Conservation (phyloP, 2,329 filamentous ascomycete species). For the Graphilbum sp. region DNA sequence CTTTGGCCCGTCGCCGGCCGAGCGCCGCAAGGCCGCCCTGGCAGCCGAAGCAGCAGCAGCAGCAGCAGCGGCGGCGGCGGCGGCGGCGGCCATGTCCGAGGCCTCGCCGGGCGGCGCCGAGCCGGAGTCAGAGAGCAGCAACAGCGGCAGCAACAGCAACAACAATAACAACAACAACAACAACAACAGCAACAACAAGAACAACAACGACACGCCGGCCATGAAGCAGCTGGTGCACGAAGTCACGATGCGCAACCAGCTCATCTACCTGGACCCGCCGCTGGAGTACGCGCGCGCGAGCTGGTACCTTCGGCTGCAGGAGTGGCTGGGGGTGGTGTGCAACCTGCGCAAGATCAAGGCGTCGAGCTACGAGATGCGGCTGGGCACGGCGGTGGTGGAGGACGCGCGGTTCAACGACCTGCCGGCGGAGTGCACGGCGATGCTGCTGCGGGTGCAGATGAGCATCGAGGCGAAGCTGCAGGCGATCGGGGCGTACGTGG, state of each 20-base stretch:
- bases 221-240: conserved; percentile 71
- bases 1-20: not conserved
- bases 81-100: too few species aligned
- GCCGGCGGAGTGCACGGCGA: conserved; percentile 64
- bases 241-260: conserved; percentile 93
- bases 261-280: conserved; percentile 90
- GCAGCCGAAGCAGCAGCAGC: not conserved
- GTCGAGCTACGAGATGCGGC: conserved; percentile 80
- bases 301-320: conserved; percentile 84
- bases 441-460: conserved; percentile 64
- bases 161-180: not conserved
- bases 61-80: not conserved
- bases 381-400: conserved; percentile 48
- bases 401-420: conserved; percentile 69
- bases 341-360: conserved; percentile 90
- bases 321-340: conserved; percentile 86
- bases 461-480: conserved; percentile 70
- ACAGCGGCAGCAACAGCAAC: not conserved
- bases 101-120: not conserved
- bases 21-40: not conserved
- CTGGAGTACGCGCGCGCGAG: conserved; percentile 80
- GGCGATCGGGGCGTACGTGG: conserved; percentile 71
- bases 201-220: conserved; percentile 38
- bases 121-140: too few species aligned
- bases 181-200: conserved; percentile 19